These are phyloP conservation scores for Fraxinus albicans DNA, from an alignment of 305 asterid genomes.

Conservation along the genomic window DNA sequence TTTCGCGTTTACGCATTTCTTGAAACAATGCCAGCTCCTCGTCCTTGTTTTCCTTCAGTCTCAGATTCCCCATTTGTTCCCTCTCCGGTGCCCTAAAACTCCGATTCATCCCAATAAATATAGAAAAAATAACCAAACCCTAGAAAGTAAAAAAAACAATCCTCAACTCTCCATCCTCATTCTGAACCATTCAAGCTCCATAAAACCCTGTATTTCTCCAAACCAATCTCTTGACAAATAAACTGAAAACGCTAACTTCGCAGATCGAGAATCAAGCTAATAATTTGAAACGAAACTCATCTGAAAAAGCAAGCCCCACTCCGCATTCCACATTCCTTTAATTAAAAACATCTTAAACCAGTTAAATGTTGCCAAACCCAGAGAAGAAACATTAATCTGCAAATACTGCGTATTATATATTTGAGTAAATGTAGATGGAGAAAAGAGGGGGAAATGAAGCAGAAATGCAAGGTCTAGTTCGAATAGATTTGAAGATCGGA, in stretches of 20 bases:
- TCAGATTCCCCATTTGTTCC: constrained; percentile 61
- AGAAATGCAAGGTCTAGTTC: background rate
- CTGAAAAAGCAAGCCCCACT: constrained; percentile 32
- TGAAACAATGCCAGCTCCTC: constrained; percentile 88
- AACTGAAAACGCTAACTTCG: constrained; percentile 22
- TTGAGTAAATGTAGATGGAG: background rate
- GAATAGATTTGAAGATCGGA: background rate
- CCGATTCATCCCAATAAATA: constrained; percentile 66
- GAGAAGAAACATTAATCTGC: background rate
- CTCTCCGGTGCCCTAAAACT: constrained; percentile 86
- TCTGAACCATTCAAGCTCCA: constrained; percentile 28
- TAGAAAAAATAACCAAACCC: background rate
- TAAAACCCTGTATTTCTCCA: constrained; percentile 37
- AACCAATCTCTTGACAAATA: constrained; percentile 5
- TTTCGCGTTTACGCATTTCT: constrained; percentile 90
- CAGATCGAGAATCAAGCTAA: constrained; percentile 52
- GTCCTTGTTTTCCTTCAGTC: constrained; percentile 73
- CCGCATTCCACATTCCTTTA: constrained; percentile 26
- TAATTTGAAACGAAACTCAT: constrained; percentile 34
- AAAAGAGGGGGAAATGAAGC: background rate
- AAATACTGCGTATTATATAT: background rate
- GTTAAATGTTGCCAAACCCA: background rate
- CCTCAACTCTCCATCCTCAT: constrained; percentile 31
- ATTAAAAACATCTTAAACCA: constrained; percentile 15
- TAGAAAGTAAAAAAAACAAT: background rate